These are phyloP conservation scores for Phaeosphaeriaceae sp. DNA, from an alignment of 2,329 filamentous ascomycete genomes.

Conservation along the genomic window DNA sequence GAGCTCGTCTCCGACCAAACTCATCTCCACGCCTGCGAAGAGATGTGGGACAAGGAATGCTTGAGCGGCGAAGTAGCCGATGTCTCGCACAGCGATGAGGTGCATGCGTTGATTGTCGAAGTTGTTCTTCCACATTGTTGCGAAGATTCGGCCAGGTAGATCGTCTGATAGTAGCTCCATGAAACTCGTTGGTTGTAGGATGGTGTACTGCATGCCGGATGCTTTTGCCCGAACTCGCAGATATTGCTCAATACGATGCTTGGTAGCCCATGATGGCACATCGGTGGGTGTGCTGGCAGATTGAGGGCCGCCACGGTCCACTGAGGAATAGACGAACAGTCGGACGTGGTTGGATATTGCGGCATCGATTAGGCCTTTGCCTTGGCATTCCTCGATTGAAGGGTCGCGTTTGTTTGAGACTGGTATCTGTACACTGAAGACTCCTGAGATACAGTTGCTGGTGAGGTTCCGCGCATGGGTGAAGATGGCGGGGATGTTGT, in stretches of 20 bases:
- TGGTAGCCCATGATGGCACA: constrained; percentile 67
- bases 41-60: constrained; percentile 53
- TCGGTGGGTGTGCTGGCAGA: constrained; percentile 60
- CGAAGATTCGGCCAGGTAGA: constrained; percentile 25
- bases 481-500: constrained; percentile 59
- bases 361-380: constrained; percentile 44
- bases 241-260: constrained; percentile 67
- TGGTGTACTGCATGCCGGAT: constrained; percentile 61
- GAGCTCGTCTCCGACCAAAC: constrained; percentile 60
- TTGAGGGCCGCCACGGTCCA: constrained; percentile 46
- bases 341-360: constrained; percentile 35
- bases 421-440: constrained; percentile 32
- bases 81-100: constrained; percentile 51
- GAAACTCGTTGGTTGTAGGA: constrained; percentile 67
- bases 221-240: constrained; percentile 50
- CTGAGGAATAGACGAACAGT: constrained; percentile 47
- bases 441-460: constrained; percentile 31
- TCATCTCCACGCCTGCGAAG: constrained; percentile 51
- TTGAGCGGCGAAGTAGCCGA: constrained; percentile 57
- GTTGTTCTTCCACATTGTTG: neutral
- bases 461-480: constrained; percentile 47
- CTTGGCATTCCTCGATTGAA: constrained; percentile 39
- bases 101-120: constrained; percentile 42
- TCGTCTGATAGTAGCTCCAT: constrained; percentile 62
- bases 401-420: neutral